These are phyloP conservation scores for Diplotaxis tenuifolia DNA, from an alignment of 345 rosid genomes.

Conservation along the genomic window DNA sequence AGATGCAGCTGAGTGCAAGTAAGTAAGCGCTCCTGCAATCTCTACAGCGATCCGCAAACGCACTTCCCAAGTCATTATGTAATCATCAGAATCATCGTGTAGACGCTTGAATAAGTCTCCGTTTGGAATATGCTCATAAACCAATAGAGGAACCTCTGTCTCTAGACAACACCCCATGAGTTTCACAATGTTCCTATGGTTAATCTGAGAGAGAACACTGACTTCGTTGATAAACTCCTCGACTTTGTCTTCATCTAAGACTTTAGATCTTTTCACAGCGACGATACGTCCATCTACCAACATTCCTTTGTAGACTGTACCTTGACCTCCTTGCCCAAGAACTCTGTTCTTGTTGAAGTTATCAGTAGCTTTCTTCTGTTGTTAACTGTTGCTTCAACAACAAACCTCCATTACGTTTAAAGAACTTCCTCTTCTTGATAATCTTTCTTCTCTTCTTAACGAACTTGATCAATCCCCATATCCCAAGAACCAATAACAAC, in stretches of 20 bases:
- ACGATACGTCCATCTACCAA: background rate
- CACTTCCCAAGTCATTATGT: background rate
- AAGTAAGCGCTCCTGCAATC: background rate
- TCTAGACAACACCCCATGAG: background rate
- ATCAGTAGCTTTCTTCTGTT: background rate
- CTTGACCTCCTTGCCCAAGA: background rate
- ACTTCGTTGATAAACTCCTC: background rate
- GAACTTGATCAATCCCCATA: background rate
- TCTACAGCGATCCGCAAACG: background rate
- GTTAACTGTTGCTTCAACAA: slow-evolving; percentile 14
- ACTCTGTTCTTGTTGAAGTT: background rate
- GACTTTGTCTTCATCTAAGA: background rate
- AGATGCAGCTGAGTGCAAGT: background rate
- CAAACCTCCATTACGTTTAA: slow-evolving; percentile 32
- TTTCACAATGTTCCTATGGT: background rate
- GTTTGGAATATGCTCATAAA: background rate
- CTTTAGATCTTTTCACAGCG: background rate
- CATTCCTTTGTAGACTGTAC: background rate
- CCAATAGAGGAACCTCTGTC: background rate
- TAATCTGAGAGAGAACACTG: background rate
- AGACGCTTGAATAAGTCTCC: background rate
- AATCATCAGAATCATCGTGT: background rate
- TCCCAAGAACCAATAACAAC: background rate
- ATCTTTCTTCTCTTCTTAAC: background rate
- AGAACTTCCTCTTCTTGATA: background rate